Evolutionary conservation across 352 stramenopile genomes (phyloP).

Genomic region (Peronospora destructor): DNA sequence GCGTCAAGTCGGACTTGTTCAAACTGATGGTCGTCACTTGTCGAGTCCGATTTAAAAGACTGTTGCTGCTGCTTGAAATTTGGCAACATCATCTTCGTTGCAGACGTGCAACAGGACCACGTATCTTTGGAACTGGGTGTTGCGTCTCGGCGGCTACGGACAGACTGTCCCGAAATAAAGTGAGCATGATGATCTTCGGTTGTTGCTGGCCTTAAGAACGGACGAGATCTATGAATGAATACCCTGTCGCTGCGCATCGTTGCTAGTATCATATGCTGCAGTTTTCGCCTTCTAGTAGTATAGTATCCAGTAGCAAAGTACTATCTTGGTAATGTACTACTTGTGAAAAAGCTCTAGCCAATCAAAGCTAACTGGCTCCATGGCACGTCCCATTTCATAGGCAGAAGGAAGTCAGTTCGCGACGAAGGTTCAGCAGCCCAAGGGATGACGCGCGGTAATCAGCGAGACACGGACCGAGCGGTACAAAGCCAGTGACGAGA

Average conservation of each 20-base stretch:
- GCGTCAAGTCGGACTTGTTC: constrained; percentile 5
- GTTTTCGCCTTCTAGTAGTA: no score
- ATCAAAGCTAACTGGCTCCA: background rate
- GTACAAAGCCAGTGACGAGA: constrained; percentile 26
- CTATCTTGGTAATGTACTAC: no score
- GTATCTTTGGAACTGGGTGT: constrained; percentile 13
- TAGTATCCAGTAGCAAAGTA: no score
- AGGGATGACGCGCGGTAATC: constrained; percentile 74
- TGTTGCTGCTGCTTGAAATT: constrained; percentile 15
- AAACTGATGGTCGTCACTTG: constrained; percentile 4
- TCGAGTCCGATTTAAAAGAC: background rate
- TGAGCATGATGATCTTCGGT: no score
- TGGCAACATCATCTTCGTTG: background rate
- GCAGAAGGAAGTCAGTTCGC: no score
- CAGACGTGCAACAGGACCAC: constrained; percentile 7
- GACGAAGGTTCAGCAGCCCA: background rate
- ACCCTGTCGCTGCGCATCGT: no score
- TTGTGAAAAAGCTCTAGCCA: background rate
- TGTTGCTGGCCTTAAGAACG: no score
- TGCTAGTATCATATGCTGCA: no score
- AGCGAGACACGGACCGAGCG: constrained; percentile 65
- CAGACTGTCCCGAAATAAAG: constrained; percentile 6
- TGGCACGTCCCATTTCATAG: no score
- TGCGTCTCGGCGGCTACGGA: background rate
- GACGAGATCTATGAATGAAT: no score